Conservation (phyloP, 139 green algal species). For the Trebouxia sp. region DNA sequence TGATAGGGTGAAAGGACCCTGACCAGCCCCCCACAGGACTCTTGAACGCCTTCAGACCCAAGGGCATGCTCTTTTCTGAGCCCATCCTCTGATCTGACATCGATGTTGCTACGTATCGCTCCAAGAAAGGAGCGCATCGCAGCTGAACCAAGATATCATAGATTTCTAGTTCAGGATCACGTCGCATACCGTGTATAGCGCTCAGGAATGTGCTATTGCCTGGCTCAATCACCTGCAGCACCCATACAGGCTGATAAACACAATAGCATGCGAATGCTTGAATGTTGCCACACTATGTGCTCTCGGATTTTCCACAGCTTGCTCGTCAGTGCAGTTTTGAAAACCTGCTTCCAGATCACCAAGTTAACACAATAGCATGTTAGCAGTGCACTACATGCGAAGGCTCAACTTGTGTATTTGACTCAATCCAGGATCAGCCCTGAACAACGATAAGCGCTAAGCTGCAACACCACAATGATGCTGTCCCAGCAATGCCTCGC, state of each 20-base stretch:
- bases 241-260: not conserved
- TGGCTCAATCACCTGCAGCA: constrained; percentile 24
- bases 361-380: too few species aligned
- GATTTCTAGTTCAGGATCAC: constrained; percentile 24
- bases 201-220: not conserved
- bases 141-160: constrained; percentile 1
- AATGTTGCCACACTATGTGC: too few species aligned
- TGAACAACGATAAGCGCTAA: too few species aligned
- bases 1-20: constrained; percentile 32
- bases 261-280: too few species aligned
- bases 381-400: too few species aligned
- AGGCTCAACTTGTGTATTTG: too few species aligned
- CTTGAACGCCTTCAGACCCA: not conserved
- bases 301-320: too few species aligned
- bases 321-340: too few species aligned
- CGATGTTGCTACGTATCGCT: not conserved
- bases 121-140: constrained; percentile 9
- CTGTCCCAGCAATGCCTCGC: too few species aligned
- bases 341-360: too few species aligned
- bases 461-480: too few species aligned
- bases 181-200: not conserved
- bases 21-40: not conserved
- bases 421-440: too few species aligned
- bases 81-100: not conserved
- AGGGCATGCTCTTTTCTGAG: not conserved